Evolutionary conservation across 306 rosid species (phyloP).

Genomic region (Carpinus fangiana): DNA sequence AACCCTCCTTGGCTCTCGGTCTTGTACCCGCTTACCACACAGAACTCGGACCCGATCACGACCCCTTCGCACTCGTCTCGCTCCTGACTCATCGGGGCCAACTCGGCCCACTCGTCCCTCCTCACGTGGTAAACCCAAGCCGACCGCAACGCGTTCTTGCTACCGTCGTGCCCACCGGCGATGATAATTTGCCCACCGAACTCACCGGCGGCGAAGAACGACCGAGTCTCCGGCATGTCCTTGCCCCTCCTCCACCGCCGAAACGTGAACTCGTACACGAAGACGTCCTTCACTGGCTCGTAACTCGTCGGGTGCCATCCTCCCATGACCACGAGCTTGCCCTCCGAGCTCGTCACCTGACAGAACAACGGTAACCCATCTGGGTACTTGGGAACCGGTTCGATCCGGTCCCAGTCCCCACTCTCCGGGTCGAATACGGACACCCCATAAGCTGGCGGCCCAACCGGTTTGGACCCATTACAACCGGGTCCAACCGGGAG

Average conservation of each 20-base stretch:
- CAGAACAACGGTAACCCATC: slow-evolving; percentile 53
- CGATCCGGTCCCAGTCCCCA: slow-evolving; percentile 39
- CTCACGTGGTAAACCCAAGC: slow-evolving; percentile 45
- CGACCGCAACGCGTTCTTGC: slow-evolving; percentile 47
- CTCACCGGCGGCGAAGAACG: slow-evolving; percentile 53
- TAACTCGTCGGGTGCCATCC: slow-evolving; percentile 60
- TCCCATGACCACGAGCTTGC: slow-evolving; percentile 57
- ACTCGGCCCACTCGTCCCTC: slow-evolving; percentile 43
- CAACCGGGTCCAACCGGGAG: slow-evolving; percentile 17
- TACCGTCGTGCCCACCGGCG: slow-evolving; percentile 63
- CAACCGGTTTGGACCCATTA: slow-evolving; percentile 24
- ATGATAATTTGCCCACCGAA: slow-evolving; percentile 29
- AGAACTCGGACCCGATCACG: slow-evolving; percentile 41
- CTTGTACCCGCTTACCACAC: slow-evolving; percentile 57
- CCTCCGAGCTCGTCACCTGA: slow-evolving; percentile 47
- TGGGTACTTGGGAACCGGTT: slow-evolving; percentile 51
- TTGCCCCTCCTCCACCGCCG: slow-evolving; percentile 39
- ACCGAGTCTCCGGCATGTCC: slow-evolving; percentile 47
- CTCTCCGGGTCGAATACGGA: slow-evolving; percentile 39
- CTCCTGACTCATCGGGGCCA: slow-evolving; percentile 41
- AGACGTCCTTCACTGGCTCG: slow-evolving; percentile 47
- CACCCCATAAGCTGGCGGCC: slow-evolving; percentile 33
- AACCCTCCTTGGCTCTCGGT: slow-evolving; percentile 53
- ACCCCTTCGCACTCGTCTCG: slow-evolving; percentile 64
- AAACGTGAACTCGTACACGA: slow-evolving; percentile 48